Percentiles rank a stretch among this genome's conserved stretches.
Conservation (phyloP, 1,284 basidiomycete genomes). For the Ganoderma leucocontextum region DNA sequence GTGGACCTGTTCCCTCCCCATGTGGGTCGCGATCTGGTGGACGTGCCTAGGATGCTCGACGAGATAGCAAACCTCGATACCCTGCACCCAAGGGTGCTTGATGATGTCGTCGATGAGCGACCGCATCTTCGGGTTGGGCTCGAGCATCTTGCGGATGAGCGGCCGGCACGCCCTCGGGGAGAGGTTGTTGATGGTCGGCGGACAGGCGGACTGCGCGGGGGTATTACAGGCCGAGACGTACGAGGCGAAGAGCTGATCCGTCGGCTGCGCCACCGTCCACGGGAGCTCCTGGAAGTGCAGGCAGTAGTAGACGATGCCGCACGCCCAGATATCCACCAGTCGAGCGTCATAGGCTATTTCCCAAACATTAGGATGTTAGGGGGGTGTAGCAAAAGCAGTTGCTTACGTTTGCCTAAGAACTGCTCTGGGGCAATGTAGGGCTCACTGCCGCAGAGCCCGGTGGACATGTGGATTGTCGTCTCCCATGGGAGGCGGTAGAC, state of each 20-base stretch:
- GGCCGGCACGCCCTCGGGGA: constrained; percentile 87
- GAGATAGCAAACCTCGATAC: constrained; percentile 80
- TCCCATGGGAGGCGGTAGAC: constrained; percentile 99
- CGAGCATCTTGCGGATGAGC: constrained; percentile 93
- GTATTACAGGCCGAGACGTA: constrained; percentile 78
- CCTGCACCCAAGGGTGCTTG: constrained; percentile 83
- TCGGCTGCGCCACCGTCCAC: constrained; percentile 92
- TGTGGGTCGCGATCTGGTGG: constrained; percentile 51
- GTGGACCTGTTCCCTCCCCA: constrained; percentile 41
- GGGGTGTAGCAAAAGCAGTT: constrained; percentile 38
- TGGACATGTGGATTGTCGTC: constrained; percentile 95
- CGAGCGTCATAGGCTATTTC: constrained; percentile 93
- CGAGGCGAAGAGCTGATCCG: constrained; percentile 85
- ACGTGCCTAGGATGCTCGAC: constrained; percentile 69
- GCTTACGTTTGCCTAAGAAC: constrained; percentile 94
- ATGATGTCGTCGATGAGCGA: constrained; percentile 87
- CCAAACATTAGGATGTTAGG: constrained; percentile 39
- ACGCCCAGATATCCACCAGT: constrained; percentile 97
- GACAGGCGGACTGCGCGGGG: constrained; percentile 55
- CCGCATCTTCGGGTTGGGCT: constrained; percentile 89
- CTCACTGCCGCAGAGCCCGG: constrained; percentile 96
- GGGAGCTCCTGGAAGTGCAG: constrained; percentile 97
- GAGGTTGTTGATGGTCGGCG: constrained; percentile 87
- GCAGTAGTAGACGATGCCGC: constrained; percentile 97
- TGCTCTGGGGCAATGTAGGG: constrained; percentile 99